A percentile compares a stretch with the other conserved stretches of the same genome.
Evolutionary conservation across 2,329 filamentous ascomycete genomes (phyloP).

Genomic region (Paraphaeosphaeria sporulosa): DNA sequence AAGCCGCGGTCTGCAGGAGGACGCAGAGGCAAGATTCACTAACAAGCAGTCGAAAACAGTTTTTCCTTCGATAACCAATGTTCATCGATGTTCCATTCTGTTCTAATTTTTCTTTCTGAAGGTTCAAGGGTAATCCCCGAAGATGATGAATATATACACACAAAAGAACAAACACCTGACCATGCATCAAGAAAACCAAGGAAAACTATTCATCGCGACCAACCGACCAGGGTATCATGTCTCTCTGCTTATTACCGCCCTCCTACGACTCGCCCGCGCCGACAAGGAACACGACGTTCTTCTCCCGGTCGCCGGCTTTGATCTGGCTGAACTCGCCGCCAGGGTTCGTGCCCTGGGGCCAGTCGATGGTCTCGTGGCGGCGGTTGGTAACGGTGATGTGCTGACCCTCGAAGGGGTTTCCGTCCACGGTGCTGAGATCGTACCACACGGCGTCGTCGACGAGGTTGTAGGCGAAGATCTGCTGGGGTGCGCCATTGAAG

Average conservation of each 20-base stretch:
- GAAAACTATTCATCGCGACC: not conserved
- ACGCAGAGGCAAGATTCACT: too few species aligned
- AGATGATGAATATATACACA: not conserved
- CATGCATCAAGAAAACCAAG: not conserved
- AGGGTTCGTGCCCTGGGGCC: constrained; percentile 35
- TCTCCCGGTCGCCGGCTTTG: constrained; percentile 26
- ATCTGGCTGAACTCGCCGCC: constrained; percentile 21
- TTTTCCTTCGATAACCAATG: not conserved
- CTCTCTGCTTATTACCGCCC: not conserved
- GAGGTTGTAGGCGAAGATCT: constrained; percentile 38
- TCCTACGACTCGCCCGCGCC: constrained; percentile 2
- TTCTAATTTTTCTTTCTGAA: not conserved
- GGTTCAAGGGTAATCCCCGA: not conserved
- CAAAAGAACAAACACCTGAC: not conserved
- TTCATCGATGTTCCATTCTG: not conserved
- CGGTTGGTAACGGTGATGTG: constrained; percentile 31
- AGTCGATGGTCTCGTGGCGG: constrained; percentile 31
- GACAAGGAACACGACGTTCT: constrained; percentile 33
- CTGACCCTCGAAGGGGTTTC: constrained; percentile 36
- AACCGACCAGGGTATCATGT: constrained; percentile 1
- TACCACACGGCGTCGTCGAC: constrained; percentile 32
- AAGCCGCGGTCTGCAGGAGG: too few species aligned
- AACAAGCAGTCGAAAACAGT: not conserved
- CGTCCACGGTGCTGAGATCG: constrained; percentile 36
- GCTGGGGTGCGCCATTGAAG: constrained; percentile 30